Evolutionary conservation across 495 filamentous ascomycete genomes (phyloP).

Genomic region (Trichoderma parareesei): DNA sequence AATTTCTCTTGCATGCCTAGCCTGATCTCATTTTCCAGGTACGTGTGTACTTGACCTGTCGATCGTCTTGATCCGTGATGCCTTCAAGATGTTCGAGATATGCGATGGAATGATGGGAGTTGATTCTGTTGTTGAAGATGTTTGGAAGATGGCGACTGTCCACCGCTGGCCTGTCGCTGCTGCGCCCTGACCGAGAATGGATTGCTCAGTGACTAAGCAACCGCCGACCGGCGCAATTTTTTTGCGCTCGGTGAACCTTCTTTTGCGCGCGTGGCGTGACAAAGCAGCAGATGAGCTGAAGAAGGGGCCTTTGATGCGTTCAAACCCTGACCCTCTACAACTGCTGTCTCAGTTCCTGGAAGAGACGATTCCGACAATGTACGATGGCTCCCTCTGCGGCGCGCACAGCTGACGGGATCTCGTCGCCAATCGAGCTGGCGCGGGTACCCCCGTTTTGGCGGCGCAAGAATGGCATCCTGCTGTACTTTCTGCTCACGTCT

Average conservation of each 20-base stretch:
- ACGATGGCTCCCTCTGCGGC: slow-evolving; percentile 9
- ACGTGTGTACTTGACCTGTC: neutral
- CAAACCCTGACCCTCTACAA: neutral
- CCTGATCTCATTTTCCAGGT: neutral
- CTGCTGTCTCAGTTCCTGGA: neutral
- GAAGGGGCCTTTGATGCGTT: neutral
- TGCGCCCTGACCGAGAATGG: neutral
- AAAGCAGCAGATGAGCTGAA: neutral
- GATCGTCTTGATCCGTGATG: neutral
- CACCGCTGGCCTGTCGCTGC: neutral
- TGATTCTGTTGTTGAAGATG: neutral
- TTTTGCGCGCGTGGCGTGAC: neutral
- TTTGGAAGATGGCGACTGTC: neutral
- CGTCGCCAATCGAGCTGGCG: slow-evolving; percentile 22
- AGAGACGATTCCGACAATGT: slow-evolving; percentile 9
- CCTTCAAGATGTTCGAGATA: neutral
- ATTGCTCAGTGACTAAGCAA: neutral
- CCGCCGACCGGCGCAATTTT: neutral
- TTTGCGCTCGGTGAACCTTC: slow-evolving; percentile 7
- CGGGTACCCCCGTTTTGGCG: slow-evolving; percentile 24
- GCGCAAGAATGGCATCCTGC: slow-evolving; percentile 26
- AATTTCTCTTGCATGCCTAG: neutral
- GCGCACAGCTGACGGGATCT: neutral
- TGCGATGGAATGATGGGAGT: neutral
- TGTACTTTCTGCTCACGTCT: slow-evolving; percentile 27